Conservation (phyloP, 371 early-diverging fungal species). For the Actinomucor elegans region DNA sequence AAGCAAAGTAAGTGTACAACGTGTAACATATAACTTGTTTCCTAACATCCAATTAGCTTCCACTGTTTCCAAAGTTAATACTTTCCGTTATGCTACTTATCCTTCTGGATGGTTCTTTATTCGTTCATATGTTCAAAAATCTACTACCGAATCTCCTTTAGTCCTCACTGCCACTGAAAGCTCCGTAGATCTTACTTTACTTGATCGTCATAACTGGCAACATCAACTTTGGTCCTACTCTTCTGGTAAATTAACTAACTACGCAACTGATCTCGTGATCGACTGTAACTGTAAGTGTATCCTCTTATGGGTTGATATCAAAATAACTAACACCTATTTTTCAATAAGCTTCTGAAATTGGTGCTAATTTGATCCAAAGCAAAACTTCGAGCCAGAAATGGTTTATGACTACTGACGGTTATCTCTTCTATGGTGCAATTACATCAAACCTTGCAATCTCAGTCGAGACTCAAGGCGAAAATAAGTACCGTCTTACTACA, state of each 20-base stretch:
- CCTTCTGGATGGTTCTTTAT: constrained; percentile 50
- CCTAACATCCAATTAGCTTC: too few species aligned
- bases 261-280: constrained; percentile 46
- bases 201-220: constrained; percentile 39
- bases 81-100: constrained; percentile 40
- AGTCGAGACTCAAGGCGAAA: constrained; percentile 9
- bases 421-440: constrained; percentile 22
- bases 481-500: constrained; percentile 13
- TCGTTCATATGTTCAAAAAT: constrained; percentile 22
- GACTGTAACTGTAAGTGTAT: constrained; percentile 33
- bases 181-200: constrained; percentile 18
- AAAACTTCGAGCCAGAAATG: constrained; percentile 16
- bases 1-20: constrained; percentile 26
- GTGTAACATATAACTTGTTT: not conserved
- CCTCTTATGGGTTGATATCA: too few species aligned
- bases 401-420: constrained; percentile 25
- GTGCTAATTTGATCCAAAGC: constrained; percentile 18
- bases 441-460: constrained; percentile 25
- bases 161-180: constrained; percentile 36
- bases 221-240: constrained; percentile 53
- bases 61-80: constrained; percentile 19
- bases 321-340: not conserved
- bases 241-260: constrained; percentile 52
- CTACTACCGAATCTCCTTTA: constrained; percentile 40
- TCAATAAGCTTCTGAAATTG: constrained; percentile 10